These are phyloP conservation scores for Astrothelium macrocarpum DNA, from an alignment of 495 filamentous ascomycete genomes.

Conservation along the genomic window DNA sequence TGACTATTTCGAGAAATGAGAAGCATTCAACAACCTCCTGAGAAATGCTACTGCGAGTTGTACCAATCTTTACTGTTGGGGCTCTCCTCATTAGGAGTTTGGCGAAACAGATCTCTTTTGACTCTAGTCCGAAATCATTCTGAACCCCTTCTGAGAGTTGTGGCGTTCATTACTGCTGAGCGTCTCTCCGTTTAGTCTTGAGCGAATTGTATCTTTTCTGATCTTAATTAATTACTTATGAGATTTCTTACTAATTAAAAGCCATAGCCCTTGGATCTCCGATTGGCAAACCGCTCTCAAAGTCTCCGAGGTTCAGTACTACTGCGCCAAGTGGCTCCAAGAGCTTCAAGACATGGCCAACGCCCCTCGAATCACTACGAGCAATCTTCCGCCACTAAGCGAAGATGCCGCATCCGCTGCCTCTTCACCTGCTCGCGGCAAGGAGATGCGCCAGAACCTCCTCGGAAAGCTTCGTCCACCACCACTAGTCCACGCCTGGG, in stretches of 20 bases:
- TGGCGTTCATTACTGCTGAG: too few species aligned
- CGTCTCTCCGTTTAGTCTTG: too few species aligned
- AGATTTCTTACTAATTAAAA: not conserved
- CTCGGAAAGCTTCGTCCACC: slow-evolving; percentile 42
- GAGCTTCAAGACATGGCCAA: not conserved
- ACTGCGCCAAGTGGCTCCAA: not conserved
- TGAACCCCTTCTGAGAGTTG: too few species aligned
- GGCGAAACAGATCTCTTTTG: too few species aligned
- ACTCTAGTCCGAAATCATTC: too few species aligned
- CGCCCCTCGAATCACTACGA: slow-evolving; percentile 11
- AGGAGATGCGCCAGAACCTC: slow-evolving; percentile 29
- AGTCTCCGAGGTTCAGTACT: not conserved
- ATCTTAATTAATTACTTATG: not conserved
- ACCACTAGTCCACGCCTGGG: slow-evolving; percentile 46
- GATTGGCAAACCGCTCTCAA: not conserved
- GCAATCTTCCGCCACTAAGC: slow-evolving; percentile 18
- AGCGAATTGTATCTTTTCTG: too few species aligned
- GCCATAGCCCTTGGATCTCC: not conserved
- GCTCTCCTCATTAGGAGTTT: too few species aligned
- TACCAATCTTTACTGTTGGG: too few species aligned
- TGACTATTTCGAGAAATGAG: too few species aligned
- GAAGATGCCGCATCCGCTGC: slow-evolving; percentile 20
- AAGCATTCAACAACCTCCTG: too few species aligned
- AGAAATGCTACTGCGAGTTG: too few species aligned
- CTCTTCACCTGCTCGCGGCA: slow-evolving; percentile 32